These are phyloP conservation scores for Hanseniaspora uvarum DNA, from an alignment of 1,139 yeast genomes.

Conservation along the genomic window DNA sequence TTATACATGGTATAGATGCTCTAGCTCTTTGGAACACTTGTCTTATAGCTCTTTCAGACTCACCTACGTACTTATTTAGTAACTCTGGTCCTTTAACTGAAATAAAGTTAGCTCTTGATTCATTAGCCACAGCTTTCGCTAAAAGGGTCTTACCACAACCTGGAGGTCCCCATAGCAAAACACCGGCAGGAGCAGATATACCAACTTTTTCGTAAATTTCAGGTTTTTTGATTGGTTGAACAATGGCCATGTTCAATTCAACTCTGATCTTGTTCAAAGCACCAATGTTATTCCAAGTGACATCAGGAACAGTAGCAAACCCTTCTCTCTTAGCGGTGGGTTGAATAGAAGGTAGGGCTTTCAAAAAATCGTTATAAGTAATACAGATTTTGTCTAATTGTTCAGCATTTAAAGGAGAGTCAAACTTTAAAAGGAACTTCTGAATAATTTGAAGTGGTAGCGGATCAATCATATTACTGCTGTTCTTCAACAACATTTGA, in stretches of 20 bases:
- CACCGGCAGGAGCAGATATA: conserved; percentile 94
- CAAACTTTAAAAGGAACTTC: conserved; percentile 60
- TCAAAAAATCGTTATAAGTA: conserved; percentile 64
- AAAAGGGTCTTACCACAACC: conserved; percentile 95
- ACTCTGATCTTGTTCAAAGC: conserved; percentile 71
- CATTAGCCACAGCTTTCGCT: conserved; percentile 96
- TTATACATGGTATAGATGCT: conserved; percentile 90
- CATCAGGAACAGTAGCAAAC: conserved; percentile 97
- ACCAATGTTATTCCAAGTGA: conserved; percentile 91
- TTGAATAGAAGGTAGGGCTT: conserved; percentile 84
- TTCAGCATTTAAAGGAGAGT: conserved; percentile 62
- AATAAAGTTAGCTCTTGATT: conserved; percentile 88
- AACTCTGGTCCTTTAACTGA: conserved; percentile 93
- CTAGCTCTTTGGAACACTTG: conserved; percentile 91
- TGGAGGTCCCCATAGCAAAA: conserved; percentile 97
- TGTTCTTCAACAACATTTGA: conserved; percentile 25
- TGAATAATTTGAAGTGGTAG: conserved; percentile 54
- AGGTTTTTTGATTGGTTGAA: conserved; percentile 90
- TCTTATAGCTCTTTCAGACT: conserved; percentile 86
- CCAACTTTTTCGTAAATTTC: conserved; percentile 85
- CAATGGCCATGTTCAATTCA: conserved; percentile 93
- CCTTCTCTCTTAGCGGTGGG: conserved; percentile 98
- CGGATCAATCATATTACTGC: conserved; percentile 30
- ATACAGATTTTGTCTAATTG: conserved; percentile 70
- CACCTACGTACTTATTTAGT: conserved; percentile 91